Evolutionary conservation across 768 basidiomycete genomes (phyloP), one percentile per base, ranked within the genome.

Genomic region (Collybia mongolica): DNA sequence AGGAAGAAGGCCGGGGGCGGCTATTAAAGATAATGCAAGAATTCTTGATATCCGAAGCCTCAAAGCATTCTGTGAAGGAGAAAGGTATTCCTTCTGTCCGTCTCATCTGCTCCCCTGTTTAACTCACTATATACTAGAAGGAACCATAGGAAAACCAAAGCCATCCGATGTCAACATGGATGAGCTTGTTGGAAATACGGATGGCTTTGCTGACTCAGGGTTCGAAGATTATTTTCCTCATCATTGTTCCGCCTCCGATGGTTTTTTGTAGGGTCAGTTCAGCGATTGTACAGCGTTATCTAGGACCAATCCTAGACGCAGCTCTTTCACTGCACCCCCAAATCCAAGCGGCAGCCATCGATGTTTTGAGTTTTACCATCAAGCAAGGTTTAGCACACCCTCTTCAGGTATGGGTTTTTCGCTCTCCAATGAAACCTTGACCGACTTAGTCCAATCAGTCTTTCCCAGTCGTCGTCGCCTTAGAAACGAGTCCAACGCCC

Each of bases 151-250:
- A n/a, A 74, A 73, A 48, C 29, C 57, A n/a, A 78, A 76, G 49
- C 37, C 69, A 19, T 56, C 67, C 6, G 74, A 81, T 19, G 83
- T 98, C 45, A 83, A 95, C 59, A 94, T 99, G 86, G 88, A 88
- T 0, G 93, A 97, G 60, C 75, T 99, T 7, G 89, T 98, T 3
- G 97, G 97, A 0, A 95, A 96, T 59, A 93, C 93, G 0, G 89
- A 93, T 60, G 93, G 88, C 1, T 96, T 98, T 64, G 93, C 96
- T 0, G 97, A 98, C 59, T 98, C 96, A 5, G 95, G 95, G 97
- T 98, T 68, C 59, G 82, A 54, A 24, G 1, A 24, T 15, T 19
- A 39, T 7, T 17, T 22, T 41, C 24, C 14, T 22, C 37, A 9
- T 39, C 15, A 23, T 3, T 47, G 9, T 32, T 5, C 6, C n/a